Evolutionary conservation across 2,329 filamentous ascomycete species (phyloP).

Genomic region (Corniculantispora saksenae): DNA sequence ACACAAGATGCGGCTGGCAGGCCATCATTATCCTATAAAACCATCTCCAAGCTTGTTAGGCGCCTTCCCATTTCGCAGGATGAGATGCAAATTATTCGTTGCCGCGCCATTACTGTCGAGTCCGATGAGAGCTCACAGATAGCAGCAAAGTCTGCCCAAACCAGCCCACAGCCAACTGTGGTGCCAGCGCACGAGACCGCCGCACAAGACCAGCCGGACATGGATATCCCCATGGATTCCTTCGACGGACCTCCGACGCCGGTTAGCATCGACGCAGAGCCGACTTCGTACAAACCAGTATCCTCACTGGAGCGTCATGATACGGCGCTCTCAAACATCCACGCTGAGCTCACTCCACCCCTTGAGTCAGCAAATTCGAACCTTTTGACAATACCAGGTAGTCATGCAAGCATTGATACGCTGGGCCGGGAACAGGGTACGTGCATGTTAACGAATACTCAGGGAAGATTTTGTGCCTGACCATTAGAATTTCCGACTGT

Average conservation of each 20-base stretch:
- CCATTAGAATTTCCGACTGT: background rate
- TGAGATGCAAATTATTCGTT: background rate
- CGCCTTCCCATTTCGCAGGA: conserved; percentile 2
- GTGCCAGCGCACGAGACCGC: background rate
- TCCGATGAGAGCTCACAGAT: background rate
- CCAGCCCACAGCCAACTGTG: background rate
- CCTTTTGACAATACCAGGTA: background rate
- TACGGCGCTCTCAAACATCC: background rate
- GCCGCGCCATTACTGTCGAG: background rate
- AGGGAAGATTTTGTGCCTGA: background rate
- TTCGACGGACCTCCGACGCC: background rate
- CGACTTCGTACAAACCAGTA: background rate
- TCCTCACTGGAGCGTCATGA: background rate
- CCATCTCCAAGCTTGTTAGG: background rate
- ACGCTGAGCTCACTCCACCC: background rate
- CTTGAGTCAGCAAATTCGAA: background rate
- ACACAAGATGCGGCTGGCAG: background rate
- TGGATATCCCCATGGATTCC: background rate
- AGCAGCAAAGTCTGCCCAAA: background rate
- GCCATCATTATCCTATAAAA: background rate
- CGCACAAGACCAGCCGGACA: background rate
- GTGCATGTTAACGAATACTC: background rate
- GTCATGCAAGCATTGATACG: background rate
- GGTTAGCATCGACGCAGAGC: background rate
- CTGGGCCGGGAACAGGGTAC: background rate